A percentile compares a stretch with the other conserved stretches of the same genome.
These are phyloP conservation scores for Naumovozyma castellii DNA, from an alignment of 805 yeast species.

Conservation along the genomic window DNA sequence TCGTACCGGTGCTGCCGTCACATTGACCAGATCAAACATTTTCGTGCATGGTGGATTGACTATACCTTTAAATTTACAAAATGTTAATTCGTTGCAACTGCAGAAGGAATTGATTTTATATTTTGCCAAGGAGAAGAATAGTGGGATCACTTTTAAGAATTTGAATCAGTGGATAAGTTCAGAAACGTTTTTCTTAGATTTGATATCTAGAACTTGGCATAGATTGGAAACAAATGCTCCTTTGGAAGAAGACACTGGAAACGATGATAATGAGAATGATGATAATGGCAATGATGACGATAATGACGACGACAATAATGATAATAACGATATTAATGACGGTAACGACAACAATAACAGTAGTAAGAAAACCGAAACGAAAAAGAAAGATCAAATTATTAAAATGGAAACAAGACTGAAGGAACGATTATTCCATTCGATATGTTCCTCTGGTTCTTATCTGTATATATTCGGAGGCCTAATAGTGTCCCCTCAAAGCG, in stretches of 20 bases:
- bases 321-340: conserved; percentile 8
- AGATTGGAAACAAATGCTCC: conserved; percentile 27
- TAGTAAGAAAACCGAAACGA: background rate
- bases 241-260: background rate
- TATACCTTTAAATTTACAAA: conserved; percentile 40
- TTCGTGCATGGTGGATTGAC: conserved; percentile 61
- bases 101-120: conserved; percentile 30
- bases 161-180: conserved; percentile 40
- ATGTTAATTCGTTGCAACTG: conserved; percentile 34
- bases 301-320: background rate
- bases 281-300: background rate
- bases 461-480: conserved; percentile 65
- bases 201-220: conserved; percentile 52
- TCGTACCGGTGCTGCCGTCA: conserved; percentile 60
- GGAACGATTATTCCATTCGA: conserved; percentile 49
- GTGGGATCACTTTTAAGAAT: conserved; percentile 14
- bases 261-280: background rate
- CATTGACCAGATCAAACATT: conserved; percentile 48
- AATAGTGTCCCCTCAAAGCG: conserved; percentile 29
- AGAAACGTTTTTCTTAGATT: conserved; percentile 51
- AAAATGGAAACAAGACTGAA: conserved; percentile 1
- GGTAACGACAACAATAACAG: background rate
- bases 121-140: conserved; percentile 19
- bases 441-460: conserved; percentile 41
- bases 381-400: background rate